A percentile compares a stretch with the other conserved stretches of the same genome.
Evolutionary conservation across 2,329 filamentous ascomycete genomes (phyloP).

Genomic region (Trichoderma pleuroti): DNA sequence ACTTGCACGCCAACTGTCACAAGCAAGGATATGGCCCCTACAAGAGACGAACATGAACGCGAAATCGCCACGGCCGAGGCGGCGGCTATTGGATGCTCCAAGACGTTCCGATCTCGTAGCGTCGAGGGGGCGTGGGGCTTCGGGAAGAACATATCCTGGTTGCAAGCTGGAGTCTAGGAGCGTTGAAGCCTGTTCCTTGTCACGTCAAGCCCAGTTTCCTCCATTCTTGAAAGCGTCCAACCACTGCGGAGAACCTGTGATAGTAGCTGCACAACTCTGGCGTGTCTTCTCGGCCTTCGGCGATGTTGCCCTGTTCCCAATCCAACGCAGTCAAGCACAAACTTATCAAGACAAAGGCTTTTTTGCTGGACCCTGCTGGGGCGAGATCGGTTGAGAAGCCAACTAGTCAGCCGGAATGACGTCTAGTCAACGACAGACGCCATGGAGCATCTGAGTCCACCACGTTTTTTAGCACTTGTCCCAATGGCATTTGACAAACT

Average conservation of each 20-base stretch:
- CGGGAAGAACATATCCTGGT: conserved; percentile 8
- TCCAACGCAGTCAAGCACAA: not conserved
- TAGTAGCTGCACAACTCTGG: not conserved
- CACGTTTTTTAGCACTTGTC: not conserved
- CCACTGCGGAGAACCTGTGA: conserved; percentile 1
- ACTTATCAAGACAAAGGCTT: not conserved
- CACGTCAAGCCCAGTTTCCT: not conserved
- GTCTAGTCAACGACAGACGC: conserved; percentile 1
- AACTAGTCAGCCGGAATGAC: not conserved
- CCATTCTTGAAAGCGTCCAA: not conserved
- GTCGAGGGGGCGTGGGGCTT: conserved; percentile 11
- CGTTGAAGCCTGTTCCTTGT: conserved; percentile 5
- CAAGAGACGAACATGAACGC: conserved; percentile 10
- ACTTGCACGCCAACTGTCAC: not conserved
- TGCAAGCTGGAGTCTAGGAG: not conserved
- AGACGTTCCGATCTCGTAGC: conserved; percentile 16
- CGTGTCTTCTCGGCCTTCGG: conserved; percentile 9
- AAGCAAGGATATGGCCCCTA: conserved; percentile 1
- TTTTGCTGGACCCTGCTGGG: not conserved
- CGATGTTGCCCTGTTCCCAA: not conserved
- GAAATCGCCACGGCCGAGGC: conserved; percentile 18
- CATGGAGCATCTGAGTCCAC: not conserved
- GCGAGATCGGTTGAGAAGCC: not conserved
- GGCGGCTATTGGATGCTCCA: conserved; percentile 17
- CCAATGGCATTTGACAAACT: not conserved